Evolutionary conservation across 139 green algal species (phyloP).

Genomic region (Chlamydomonas applanata): DNA sequence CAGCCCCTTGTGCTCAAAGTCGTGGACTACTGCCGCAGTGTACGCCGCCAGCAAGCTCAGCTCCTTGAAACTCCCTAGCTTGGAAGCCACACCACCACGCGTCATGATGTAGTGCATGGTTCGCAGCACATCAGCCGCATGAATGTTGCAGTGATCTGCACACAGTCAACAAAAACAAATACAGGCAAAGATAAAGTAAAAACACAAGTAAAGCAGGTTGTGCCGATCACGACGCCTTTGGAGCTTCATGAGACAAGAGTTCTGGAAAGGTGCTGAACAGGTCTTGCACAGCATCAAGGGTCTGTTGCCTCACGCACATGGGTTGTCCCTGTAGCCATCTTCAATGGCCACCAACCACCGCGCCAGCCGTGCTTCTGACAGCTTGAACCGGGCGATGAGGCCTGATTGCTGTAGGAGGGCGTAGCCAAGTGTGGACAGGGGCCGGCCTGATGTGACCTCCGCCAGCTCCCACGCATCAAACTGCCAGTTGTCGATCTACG

Average conservation of each 20-base stretch:
- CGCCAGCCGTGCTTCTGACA: background rate
- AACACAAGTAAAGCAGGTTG: too few relatives aligned
- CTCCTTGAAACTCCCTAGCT: background rate
- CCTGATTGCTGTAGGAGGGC: constrained; percentile 32
- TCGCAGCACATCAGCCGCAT: constrained; percentile 56
- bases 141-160: constrained; percentile 40
- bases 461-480: constrained; percentile 41
- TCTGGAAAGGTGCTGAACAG: too few relatives aligned
- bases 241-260: too few relatives aligned
- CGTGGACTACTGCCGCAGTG: constrained; percentile 45
- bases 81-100: background rate
- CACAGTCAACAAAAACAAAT: background rate
- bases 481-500: constrained; percentile 35
- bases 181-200: constrained; percentile 34
- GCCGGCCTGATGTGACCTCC: constrained; percentile 27
- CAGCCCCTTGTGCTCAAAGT: constrained; percentile 34
- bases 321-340: constrained; percentile 25
- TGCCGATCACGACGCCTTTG: too few relatives aligned
- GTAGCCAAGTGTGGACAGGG: constrained; percentile 39
- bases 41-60: constrained; percentile 34
- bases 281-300: too few relatives aligned
- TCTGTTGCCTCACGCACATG: too few relatives aligned
- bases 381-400: constrained; percentile 4
- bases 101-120: constrained; percentile 49
- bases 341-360: constrained; percentile 18